phyloP scores from a whole-genome alignment of 148 eudicot genomes.

The Persicaria maculosa region DNA sequence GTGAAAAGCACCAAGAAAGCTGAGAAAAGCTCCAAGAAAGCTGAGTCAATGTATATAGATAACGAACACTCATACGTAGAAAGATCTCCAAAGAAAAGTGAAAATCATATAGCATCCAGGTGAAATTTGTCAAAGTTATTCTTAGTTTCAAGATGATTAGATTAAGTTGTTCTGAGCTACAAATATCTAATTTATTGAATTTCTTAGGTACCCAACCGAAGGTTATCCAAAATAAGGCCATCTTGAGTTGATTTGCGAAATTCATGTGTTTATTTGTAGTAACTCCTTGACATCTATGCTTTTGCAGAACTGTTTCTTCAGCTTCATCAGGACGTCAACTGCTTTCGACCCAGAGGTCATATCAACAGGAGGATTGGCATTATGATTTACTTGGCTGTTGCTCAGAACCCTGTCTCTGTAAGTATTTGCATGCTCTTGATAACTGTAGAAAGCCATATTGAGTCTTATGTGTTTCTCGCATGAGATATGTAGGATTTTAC shows the following conservation, averaged over 20 bases:
- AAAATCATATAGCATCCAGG: slow-evolving; percentile 46
- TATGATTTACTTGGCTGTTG: slow-evolving; percentile 92
- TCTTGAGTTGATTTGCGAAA: not conserved
- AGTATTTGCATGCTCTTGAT: slow-evolving; percentile 21
- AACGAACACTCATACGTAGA: slow-evolving; percentile 32
- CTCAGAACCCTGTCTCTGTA: slow-evolving; percentile 88
- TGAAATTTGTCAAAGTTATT: slow-evolving; percentile 18
- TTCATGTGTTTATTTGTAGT: not conserved
- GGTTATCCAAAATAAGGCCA: not conserved
- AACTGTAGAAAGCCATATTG: not conserved
- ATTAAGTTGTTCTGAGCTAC: too few relatives aligned
- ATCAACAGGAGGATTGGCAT: slow-evolving; percentile 64
- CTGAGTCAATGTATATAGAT: slow-evolving; percentile 34
- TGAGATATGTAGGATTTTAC: not conserved
- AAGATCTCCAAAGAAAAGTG: slow-evolving; percentile 31
- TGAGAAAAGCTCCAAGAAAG: slow-evolving; percentile 33
- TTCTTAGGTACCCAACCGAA: not conserved
- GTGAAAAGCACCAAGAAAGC: slow-evolving; percentile 31
- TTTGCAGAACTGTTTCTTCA: slow-evolving; percentile 63
- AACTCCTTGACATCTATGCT: not conserved
- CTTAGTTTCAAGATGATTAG: not conserved
- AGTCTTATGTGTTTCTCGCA: slow-evolving; percentile 3
- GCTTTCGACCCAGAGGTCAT: slow-evolving; percentile 40
- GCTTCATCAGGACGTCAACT: slow-evolving; percentile 56
- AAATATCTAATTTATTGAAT: not conserved